Percentiles rank a stretch among this genome's conserved stretches.
Evolutionary conservation across 768 basidiomycete genomes (phyloP).

Genomic region (Hygrophorus russula): DNA sequence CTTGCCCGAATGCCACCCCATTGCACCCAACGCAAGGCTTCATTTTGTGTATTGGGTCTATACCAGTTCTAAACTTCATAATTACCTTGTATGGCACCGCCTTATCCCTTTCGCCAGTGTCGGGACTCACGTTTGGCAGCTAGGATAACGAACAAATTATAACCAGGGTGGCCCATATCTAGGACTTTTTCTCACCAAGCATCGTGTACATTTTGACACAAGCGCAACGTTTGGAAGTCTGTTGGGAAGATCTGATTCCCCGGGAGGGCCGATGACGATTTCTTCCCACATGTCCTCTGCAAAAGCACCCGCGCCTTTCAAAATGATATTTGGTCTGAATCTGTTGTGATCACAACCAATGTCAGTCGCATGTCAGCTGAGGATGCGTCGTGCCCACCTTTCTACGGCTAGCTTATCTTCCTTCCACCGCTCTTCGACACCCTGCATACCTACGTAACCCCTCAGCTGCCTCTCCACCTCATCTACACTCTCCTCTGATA

Average conservation of each 20-base stretch:
- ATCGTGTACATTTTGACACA: constrained; percentile 61
- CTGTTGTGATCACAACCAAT: constrained; percentile 20
- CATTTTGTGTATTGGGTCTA: constrained; percentile 36
- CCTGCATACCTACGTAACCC: constrained; percentile 34
- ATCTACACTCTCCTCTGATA: constrained; percentile 55
- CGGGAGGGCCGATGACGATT: constrained; percentile 29
- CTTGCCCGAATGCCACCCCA: constrained; percentile 37
- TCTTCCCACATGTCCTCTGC: constrained; percentile 63
- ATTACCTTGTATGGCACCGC: constrained; percentile 70
- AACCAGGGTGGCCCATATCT: constrained; percentile 5
- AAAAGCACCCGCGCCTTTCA: constrained; percentile 58
- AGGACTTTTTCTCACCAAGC: constrained; percentile 35
- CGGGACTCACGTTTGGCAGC: constrained; percentile 65
- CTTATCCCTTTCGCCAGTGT: constrained; percentile 52
- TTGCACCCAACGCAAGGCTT: constrained; percentile 63
- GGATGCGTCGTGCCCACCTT: constrained; percentile 29
- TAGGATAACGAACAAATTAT: constrained; percentile 15
- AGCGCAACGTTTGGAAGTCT: constrained; percentile 35
- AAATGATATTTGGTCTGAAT: constrained; percentile 69
- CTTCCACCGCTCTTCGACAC: constrained; percentile 41
- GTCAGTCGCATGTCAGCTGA: neutral
- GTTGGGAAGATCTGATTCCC: neutral
- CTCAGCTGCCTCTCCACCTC: constrained; percentile 39
- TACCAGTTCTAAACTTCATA: constrained; percentile 57
- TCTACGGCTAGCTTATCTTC: constrained; percentile 41